These are phyloP conservation scores for Venturiaceae sp. DNA, from an alignment of 2,329 filamentous ascomycete genomes.

Conservation along the genomic window DNA sequence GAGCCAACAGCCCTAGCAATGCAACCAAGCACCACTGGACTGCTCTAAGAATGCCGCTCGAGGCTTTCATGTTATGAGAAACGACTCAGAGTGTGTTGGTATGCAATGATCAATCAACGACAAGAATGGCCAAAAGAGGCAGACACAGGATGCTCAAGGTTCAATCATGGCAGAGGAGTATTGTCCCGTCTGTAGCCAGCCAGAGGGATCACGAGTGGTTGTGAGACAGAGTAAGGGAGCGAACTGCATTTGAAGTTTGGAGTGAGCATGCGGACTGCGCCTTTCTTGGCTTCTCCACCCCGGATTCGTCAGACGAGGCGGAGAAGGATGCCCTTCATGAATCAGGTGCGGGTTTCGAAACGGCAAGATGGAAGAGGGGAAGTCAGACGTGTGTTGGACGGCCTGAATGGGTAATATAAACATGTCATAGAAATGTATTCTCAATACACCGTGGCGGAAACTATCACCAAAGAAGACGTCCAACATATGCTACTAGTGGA, in stretches of 20 bases:
- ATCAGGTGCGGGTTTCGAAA: too few species aligned
- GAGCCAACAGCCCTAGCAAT: background rate
- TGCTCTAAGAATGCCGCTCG: background rate
- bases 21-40: background rate
- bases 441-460: too few species aligned
- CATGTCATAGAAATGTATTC: too few species aligned
- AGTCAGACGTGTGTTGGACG: too few species aligned
- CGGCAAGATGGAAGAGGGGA: too few species aligned
- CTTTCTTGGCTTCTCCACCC: background rate
- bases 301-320: background rate
- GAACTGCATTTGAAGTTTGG: background rate
- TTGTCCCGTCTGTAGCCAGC: background rate
- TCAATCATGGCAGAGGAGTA: background rate
- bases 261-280: background rate
- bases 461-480: too few species aligned
- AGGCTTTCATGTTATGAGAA: background rate
- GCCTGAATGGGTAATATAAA: too few species aligned
- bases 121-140: conserved; percentile 1
- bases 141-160: background rate
- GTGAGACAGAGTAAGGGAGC: background rate
- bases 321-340: background rate
- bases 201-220: background rate
- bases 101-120: background rate
- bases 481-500: too few species aligned
- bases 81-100: background rate